Evolutionary conservation across 768 basidiomycete genomes (phyloP), one percentile per base, ranked within the genome.

Genomic region (Dictyophora rubrovolvata): DNA sequence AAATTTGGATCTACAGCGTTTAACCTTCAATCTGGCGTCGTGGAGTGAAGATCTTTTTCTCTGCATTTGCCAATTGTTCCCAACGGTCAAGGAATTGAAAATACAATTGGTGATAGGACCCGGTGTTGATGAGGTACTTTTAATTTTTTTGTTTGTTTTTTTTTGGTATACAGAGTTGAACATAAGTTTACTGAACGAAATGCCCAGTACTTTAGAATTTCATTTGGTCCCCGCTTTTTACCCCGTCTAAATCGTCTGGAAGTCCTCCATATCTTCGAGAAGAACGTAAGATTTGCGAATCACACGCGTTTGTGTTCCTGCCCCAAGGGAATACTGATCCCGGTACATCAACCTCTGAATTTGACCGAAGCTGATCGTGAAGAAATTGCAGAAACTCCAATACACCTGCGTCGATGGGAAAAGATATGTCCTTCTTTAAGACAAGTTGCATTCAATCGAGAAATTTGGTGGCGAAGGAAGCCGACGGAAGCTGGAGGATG

Each of bases 11-110:
- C 20, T 59, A 1, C 50, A 59, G 18, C 49, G 57, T 0, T 33
- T 59, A 35, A 37, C 57, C 8, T 59, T 59, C 20, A 59, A 52
- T 35, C 11, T 59, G 20, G 17, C 28, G 17, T 18, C 16, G 6
- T 59, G 57, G 57, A 59, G 57, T 42, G 23, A 59, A 21, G 57
- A 59, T 5, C 12, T 59, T 17, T 37, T 59, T 47, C 57, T 59
- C 18, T 59, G 57, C 49, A 23, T 59, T 23, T 59, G 49, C n/a
- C 17, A 51, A 33, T 28, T 59, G 18, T 59, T 33, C 16, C 57
- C 48, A 6, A 22, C 20, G 22, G 14, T 59, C 18, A 50, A 52
- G 22, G 57, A 59, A 37, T 42, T 59, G 16, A 59, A 36, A 21
- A 59, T 59, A 23, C 57, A 52, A 20, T 59, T 48, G 21, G 35